phyloP scores from a whole-genome alignment of 176 grass and related monocot species.

The Metroxylon sagu region DNA sequence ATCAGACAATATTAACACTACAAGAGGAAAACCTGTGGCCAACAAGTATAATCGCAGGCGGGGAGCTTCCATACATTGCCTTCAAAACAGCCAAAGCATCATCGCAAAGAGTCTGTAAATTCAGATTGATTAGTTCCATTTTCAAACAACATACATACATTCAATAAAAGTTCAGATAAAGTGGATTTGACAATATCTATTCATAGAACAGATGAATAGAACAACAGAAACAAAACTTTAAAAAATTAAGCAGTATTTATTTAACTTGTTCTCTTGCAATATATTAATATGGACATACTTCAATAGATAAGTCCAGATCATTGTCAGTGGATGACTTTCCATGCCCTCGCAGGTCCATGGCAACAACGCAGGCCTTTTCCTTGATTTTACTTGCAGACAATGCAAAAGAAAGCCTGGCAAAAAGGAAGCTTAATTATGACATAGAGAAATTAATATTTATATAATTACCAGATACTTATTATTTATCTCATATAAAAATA shows the following conservation, averaged over 20 bases:
- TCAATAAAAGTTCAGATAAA: neutral
- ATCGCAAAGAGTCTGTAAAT: constrained; percentile 70
- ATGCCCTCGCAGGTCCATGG: constrained; percentile 89
- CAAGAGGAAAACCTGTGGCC: constrained; percentile 67
- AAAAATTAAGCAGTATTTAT: neutral
- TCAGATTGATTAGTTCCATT: constrained; percentile 1
- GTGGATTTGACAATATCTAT: neutral
- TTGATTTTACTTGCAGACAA: constrained; percentile 69
- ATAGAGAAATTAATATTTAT: too few relatives aligned
- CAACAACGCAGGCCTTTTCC: constrained; percentile 62
- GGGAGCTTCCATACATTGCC: constrained; percentile 61
- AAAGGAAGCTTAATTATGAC: neutral
- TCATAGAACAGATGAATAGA: neutral
- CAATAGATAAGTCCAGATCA: constrained; percentile 81
- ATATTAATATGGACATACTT: constrained; percentile 39
- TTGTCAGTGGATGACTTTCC: constrained; percentile 68
- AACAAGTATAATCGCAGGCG: constrained; percentile 92
- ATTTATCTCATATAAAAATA: too few relatives aligned
- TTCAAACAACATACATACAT: neutral
- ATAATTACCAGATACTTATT: too few relatives aligned
- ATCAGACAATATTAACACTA: neutral
- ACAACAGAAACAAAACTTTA: neutral
- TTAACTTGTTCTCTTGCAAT: neutral
- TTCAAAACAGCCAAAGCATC: constrained; percentile 66
- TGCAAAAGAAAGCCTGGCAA: constrained; percentile 87